Conservation (phyloP, 805 yeast species). For the Starmerella apis region DNA sequence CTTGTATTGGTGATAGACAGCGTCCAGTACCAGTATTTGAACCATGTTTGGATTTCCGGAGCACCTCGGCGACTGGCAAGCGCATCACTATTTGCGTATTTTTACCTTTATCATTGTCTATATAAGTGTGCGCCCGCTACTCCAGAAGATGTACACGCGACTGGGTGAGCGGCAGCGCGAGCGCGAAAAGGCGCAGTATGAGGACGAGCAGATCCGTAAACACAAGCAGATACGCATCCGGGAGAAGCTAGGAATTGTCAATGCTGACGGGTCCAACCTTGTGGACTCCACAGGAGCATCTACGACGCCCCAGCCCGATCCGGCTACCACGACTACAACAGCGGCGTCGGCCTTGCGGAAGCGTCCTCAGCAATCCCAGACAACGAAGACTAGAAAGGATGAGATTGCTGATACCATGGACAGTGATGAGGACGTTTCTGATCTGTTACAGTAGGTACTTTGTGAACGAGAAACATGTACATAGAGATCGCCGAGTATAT, state of each 20-base stretch:
- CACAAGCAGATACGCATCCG: conserved; percentile 26
- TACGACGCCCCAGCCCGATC: not conserved
- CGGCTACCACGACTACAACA: not conserved
- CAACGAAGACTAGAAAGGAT: conserved; percentile 12
- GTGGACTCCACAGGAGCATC: no score
- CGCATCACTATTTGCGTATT: conserved; percentile 29
- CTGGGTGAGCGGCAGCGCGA: conserved; percentile 25
- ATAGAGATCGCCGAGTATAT: not conserved
- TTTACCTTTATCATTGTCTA: conserved; percentile 28
- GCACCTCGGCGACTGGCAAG: conserved; percentile 25
- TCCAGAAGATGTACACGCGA: conserved; percentile 27
- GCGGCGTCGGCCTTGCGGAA: not conserved
- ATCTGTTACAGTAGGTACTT: conserved; percentile 24
- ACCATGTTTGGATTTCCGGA: conserved; percentile 31
- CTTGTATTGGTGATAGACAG: no score
- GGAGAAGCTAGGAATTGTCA: conserved; percentile 24
- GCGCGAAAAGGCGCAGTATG: conserved; percentile 23
- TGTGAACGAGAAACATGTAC: not conserved
- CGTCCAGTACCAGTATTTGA: no score
- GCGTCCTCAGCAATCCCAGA: conserved; percentile 15
- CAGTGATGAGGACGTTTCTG: conserved; percentile 32
- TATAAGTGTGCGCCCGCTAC: conserved; percentile 28
- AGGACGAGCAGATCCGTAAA: conserved; percentile 25
- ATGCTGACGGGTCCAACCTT: conserved; percentile 6
- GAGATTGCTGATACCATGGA: conserved; percentile 26